Evolutionary conservation across 2,329 filamentous ascomycete species (phyloP), one percentile per base, ranked within the genome.

Genomic region (Hymenotorrendiella dingleyae): DNA sequence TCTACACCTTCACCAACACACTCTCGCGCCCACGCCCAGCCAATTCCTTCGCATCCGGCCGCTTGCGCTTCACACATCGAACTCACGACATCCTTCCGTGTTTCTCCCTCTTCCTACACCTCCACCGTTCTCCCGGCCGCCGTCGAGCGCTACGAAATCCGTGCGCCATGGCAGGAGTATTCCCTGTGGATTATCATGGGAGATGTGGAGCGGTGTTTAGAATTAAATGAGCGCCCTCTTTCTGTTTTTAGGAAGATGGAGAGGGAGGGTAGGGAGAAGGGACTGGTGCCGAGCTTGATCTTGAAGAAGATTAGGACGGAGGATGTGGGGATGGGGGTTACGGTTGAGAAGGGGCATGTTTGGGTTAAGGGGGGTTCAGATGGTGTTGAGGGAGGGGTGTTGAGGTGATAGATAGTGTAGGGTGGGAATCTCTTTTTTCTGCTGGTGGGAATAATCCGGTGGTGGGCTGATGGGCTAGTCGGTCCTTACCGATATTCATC

Each of bases 251-350:
- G 96, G 68, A 88, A 95, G 62, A 71, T 96, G 43, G 89, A 95
- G 62, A 88, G 87, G 62, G 90, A 96, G 68, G 91, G 91, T 35
- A 83, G 90, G 66, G 96, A 96, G 62, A 90, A 96, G 68, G 91
- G 91, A 35, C 83, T 90, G 66, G 96, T 96, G 63, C 91, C 91
- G 21, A 95, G 96, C 90, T 97, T 97, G 60, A 96, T 97, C 91
- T 70, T 97, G 45, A 73, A 91, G 42, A 54, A 46, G 40, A 54
- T n/a, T n/a, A n/a, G n/a, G n/a, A n/a, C n/a, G n/a, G n/a, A n/a
- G n/a, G n/a, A n/a, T n/a, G n/a, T n/a, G n/a, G n/a, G n/a, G n/a
- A n/a, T n/a, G n/a, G n/a, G n/a, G n/a, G n/a, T n/a, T n/a, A n/a
- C n/a, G n/a, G n/a, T n/a, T n/a, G n/a, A n/a, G n/a, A n/a, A n/a